Evolutionary conservation across 2,329 filamentous ascomycete genomes (phyloP).

Genomic region (Botrytis galanthina): DNA sequence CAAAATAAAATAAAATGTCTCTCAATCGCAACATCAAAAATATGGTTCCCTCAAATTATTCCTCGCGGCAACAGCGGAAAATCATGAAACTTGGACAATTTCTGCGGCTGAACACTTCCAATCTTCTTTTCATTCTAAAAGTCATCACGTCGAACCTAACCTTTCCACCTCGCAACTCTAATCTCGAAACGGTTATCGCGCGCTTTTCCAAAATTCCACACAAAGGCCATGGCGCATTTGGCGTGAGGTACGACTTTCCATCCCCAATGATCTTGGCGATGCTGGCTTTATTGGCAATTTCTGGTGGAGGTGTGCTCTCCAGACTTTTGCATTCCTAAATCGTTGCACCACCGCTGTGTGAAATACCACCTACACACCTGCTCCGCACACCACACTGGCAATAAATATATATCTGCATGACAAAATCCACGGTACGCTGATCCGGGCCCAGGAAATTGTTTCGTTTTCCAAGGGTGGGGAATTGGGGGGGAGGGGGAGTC

Average conservation of each 20-base stretch:
- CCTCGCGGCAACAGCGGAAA: constrained; percentile 10
- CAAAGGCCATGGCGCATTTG: background rate
- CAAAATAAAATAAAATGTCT: too few species aligned
- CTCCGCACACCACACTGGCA: background rate
- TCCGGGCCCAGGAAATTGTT: constrained; percentile 9
- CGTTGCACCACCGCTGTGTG: background rate
- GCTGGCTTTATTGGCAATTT: background rate
- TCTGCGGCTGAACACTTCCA: background rate
- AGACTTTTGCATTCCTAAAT: background rate
- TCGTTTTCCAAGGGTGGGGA: background rate
- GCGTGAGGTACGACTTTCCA: background rate
- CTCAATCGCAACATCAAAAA: background rate
- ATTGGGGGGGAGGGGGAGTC: background rate
- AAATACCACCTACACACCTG: background rate
- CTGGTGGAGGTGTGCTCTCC: background rate
- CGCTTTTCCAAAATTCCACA: background rate
- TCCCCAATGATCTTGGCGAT: background rate
- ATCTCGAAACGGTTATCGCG: background rate
- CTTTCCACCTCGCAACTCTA: background rate
- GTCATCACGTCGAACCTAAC: background rate
- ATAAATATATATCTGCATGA: background rate
- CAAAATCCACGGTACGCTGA: background rate
- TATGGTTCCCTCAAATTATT: background rate
- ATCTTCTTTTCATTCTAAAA: background rate
- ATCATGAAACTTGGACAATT: background rate